A percentile compares a stretch with the other conserved stretches of the same genome.
These are phyloP conservation scores for Penicillium sp. DNA, from an alignment of 2,329 filamentous ascomycete genomes.

Conservation along the genomic window DNA sequence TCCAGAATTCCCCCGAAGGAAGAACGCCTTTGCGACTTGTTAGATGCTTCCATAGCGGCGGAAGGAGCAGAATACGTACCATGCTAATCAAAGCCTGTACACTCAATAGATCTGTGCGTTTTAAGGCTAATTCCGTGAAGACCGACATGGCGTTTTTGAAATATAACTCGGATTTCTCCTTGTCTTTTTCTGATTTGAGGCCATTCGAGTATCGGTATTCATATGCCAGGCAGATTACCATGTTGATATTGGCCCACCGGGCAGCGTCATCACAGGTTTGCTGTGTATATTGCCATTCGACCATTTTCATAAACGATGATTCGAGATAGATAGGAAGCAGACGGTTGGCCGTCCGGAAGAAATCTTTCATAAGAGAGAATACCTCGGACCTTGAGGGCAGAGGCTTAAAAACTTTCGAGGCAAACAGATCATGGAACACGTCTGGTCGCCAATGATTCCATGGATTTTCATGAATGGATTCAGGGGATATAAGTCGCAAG, in stretches of 20 bases:
- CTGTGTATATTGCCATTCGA: conserved; percentile 85
- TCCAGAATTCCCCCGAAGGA: conserved; percentile 91
- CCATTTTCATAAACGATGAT: conserved; percentile 91
- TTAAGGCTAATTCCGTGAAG: conserved; percentile 83
- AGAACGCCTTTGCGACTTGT: conserved; percentile 56
- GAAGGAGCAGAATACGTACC: conserved; percentile 40
- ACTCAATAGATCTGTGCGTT: conserved; percentile 87
- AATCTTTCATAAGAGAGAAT: conserved; percentile 80
- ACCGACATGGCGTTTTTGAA: conserved; percentile 94
- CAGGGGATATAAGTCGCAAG: conserved; percentile 78
- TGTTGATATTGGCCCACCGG: conserved; percentile 95
- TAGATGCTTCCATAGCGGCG: background rate
- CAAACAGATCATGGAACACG: conserved; percentile 86
- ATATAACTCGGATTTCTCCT: conserved; percentile 87
- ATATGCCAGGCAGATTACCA: conserved; percentile 83
- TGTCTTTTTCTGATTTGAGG: conserved; percentile 78
- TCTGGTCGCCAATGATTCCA: conserved; percentile 97
- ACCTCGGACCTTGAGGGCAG: conserved; percentile 82
- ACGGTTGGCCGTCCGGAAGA: conserved; percentile 95
- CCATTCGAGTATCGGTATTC: conserved; percentile 89
- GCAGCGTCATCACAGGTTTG: conserved; percentile 91
- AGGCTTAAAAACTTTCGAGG: conserved; percentile 73
- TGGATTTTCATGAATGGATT: conserved; percentile 79
- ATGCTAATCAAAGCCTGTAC: conserved; percentile 90
- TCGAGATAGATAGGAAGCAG: conserved; percentile 96